phyloP scores from a whole-genome alignment of 2,329 filamentous ascomycete species.

The Aspergillus pseudoglaucus region DNA sequence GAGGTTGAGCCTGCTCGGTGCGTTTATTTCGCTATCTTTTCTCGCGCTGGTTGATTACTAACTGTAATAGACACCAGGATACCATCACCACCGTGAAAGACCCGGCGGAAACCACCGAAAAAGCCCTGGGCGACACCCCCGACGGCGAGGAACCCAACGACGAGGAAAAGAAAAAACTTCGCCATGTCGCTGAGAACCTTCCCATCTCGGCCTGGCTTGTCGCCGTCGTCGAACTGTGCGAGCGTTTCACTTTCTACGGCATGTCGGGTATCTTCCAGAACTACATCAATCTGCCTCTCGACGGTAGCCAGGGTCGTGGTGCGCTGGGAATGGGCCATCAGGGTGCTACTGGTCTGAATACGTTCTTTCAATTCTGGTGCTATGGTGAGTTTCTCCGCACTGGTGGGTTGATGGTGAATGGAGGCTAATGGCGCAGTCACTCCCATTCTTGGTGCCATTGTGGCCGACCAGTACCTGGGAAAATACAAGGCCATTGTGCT shows the following conservation, averaged over 20 bases:
- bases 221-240: slow-evolving; percentile 50
- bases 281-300: slow-evolving; percentile 43
- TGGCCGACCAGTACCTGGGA: slow-evolving; percentile 56
- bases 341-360: slow-evolving; percentile 45
- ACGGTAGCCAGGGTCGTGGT: slow-evolving; percentile 35
- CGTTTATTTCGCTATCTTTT: neutral
- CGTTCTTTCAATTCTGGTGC: slow-evolving; percentile 52
- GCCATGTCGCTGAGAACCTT: slow-evolving; percentile 50
- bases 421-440: slow-evolving; percentile 31
- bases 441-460: slow-evolving; percentile 53
- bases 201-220: slow-evolving; percentile 53
- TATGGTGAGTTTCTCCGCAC: slow-evolving; percentile 33
- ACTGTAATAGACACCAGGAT: slow-evolving; percentile 11
- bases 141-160: slow-evolving; percentile 51
- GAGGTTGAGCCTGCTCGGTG: slow-evolving; percentile 17
- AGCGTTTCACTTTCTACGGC: slow-evolving; percentile 56
- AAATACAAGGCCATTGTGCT: slow-evolving; percentile 55
- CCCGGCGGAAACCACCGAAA: slow-evolving; percentile 24
- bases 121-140: slow-evolving; percentile 23
- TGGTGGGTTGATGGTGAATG: neutral
- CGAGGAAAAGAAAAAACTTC: slow-evolving; percentile 45
- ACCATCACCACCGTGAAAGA: slow-evolving; percentile 16
- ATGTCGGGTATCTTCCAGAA: slow-evolving; percentile 52
- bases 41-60: slow-evolving; percentile 2
- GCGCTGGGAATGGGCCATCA: slow-evolving; percentile 39